Conservation (phyloP, 2,329 filamentous ascomycete species). For the Fusarium sp. region DNA sequence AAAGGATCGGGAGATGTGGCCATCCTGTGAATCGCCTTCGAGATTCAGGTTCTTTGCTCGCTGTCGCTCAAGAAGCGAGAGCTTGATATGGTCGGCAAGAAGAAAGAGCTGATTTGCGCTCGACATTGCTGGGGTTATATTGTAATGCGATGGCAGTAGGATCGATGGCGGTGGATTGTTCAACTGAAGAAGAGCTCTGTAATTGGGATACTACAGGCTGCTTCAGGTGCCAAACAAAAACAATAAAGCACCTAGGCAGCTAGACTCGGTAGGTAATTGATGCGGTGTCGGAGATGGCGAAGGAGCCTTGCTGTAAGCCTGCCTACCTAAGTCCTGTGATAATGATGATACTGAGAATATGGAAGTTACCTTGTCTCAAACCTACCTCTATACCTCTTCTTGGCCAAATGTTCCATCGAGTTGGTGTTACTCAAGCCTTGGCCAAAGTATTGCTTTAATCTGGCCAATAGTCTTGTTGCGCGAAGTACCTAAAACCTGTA, state of each 20-base stretch:
- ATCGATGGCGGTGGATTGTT: slow-evolving; percentile 4
- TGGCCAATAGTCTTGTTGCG: background rate
- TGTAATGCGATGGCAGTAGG: background rate
- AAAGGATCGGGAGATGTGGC: slow-evolving; percentile 87
- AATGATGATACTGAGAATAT: slow-evolving; percentile 13
- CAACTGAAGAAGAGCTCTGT: slow-evolving; percentile 6
- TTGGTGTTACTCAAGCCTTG: slow-evolving; percentile 4
- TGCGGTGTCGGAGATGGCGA: background rate
- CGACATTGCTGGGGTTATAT: slow-evolving; percentile 48
- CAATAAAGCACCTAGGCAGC: background rate
- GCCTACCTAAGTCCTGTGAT: background rate
- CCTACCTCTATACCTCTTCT: background rate
- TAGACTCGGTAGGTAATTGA: background rate
- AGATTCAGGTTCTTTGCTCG: slow-evolving; percentile 85
- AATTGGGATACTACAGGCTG: background rate
- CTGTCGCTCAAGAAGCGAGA: slow-evolving; percentile 92
- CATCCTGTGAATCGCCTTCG: slow-evolving; percentile 83
- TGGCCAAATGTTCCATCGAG: slow-evolving; percentile 7
- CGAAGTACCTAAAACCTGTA: background rate
- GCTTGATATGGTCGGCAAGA: slow-evolving; percentile 95
- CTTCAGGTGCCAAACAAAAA: background rate
- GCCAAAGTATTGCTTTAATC: slow-evolving; percentile 16
- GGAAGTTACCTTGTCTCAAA: slow-evolving; percentile 11
- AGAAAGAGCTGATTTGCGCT: slow-evolving; percentile 85
- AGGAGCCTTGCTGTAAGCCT: background rate